Percentiles rank a stretch among this genome's conserved stretches.
Conservation (phyloP, 2,329 filamentous ascomycete species). For the Calcarisporium arbuscula region DNA sequence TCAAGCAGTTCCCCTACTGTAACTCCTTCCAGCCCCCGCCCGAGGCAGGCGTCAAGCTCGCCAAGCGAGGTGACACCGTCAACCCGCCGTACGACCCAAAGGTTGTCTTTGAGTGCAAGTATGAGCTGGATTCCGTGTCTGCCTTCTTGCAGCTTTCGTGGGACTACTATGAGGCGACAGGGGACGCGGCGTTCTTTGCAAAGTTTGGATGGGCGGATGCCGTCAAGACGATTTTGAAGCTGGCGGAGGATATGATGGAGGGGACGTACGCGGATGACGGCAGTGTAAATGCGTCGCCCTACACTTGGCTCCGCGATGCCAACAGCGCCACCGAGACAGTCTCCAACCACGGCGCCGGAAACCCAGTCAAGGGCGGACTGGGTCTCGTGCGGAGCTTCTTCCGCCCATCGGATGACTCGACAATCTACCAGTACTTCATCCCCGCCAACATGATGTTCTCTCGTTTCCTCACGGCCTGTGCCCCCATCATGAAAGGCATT, state of each 20-base stretch:
- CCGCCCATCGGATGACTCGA: slow-evolving; percentile 83
- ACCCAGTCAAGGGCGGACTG: slow-evolving; percentile 71
- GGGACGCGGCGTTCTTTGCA: slow-evolving; percentile 67
- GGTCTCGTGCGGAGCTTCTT: slow-evolving; percentile 84
- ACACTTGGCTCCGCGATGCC: slow-evolving; percentile 72
- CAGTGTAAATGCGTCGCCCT: slow-evolving; percentile 50
- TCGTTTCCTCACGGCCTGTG: slow-evolving; percentile 48
- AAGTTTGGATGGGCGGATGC: slow-evolving; percentile 67
- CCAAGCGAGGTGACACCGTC: slow-evolving; percentile 40
- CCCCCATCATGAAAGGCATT: slow-evolving; percentile 38
- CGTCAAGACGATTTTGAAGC: slow-evolving; percentile 60
- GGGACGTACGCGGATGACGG: slow-evolving; percentile 65
- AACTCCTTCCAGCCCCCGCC: slow-evolving; percentile 89
- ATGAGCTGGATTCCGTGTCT: slow-evolving; percentile 85
- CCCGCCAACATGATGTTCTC: slow-evolving; percentile 85
- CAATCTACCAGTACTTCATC: slow-evolving; percentile 79
- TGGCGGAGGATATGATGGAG: slow-evolving; percentile 63
- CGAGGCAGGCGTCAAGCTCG: slow-evolving; percentile 44
- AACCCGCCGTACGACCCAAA: slow-evolving; percentile 60
- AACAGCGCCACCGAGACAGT: slow-evolving; percentile 75
- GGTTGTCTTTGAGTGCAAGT: slow-evolving; percentile 91
- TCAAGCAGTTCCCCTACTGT: slow-evolving; percentile 71
- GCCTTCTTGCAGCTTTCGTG: slow-evolving; percentile 78
- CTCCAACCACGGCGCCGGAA: slow-evolving; percentile 68
- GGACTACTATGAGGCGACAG: slow-evolving; percentile 70